Conservation (phyloP, 2,329 filamentous ascomycete species). For the Pseudogymnoascus destructans region DNA sequence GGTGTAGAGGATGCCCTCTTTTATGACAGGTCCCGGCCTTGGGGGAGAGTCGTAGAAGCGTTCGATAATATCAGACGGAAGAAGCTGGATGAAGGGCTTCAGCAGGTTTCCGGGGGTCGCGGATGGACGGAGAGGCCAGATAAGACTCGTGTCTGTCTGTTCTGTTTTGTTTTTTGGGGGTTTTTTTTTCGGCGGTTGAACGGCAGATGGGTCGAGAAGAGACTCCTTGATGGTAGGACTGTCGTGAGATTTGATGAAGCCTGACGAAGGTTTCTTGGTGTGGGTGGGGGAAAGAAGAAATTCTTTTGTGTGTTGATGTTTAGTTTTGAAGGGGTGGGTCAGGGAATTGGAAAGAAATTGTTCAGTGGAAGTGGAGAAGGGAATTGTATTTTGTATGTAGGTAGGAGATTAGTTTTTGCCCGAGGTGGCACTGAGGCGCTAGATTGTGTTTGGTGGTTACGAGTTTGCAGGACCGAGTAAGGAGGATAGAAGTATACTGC, state of each 20-base stretch:
- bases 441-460: background rate
- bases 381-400: slow-evolving; percentile 7
- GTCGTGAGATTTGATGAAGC: background rate
- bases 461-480: background rate
- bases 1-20: slow-evolving; percentile 19
- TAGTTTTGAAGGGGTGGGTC: slow-evolving; percentile 3
- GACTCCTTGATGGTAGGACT: background rate
- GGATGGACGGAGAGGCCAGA: slow-evolving; percentile 12
- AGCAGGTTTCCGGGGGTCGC: slow-evolving; percentile 8
- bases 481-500: background rate
- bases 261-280: background rate
- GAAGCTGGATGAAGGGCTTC: slow-evolving; percentile 8
- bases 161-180: too few relatives aligned
- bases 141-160: slow-evolving; percentile 2
- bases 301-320: slow-evolving; percentile 3
- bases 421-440: slow-evolving; percentile 2
- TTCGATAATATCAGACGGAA: slow-evolving; percentile 10
- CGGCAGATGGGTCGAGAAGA: background rate
- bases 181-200: background rate
- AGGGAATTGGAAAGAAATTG: slow-evolving; percentile 5
- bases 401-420: slow-evolving; percentile 5
- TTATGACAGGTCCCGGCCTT: slow-evolving; percentile 5
- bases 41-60: slow-evolving; percentile 9
- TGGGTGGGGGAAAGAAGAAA: background rate
- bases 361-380: slow-evolving; percentile 9